Evolutionary conservation across 2,329 filamentous ascomycete species (phyloP).

Genomic region (Xylariaceae sp.): DNA sequence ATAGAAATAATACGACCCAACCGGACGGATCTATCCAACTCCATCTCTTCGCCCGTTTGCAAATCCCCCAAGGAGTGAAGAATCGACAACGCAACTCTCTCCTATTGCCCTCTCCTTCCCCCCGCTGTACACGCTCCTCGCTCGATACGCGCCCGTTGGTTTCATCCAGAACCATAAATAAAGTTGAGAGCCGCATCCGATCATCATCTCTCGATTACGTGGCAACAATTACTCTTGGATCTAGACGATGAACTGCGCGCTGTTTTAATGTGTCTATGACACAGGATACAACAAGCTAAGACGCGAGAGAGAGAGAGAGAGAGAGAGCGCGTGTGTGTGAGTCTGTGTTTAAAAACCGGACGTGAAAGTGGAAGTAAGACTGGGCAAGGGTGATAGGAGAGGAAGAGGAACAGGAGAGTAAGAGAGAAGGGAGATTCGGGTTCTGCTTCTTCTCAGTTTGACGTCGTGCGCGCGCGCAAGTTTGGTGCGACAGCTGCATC

Average conservation of each 20-base stretch:
- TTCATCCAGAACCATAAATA: not conserved
- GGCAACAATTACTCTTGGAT: not conserved
- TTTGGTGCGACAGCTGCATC: slow-evolving; percentile 3
- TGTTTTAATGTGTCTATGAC: slow-evolving; percentile 25
- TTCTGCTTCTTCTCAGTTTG: not conserved
- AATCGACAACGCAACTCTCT: not conserved
- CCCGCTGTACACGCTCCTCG: not conserved
- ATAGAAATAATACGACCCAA: slow-evolving; percentile 17
- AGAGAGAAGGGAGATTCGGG: not conserved
- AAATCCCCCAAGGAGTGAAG: not conserved
- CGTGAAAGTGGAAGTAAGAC: slow-evolving; percentile 1
- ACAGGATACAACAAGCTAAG: slow-evolving; percentile 10
- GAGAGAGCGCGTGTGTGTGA: too few relatives aligned
- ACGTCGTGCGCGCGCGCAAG: slow-evolving; percentile 16
- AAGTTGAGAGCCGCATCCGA: not conserved
- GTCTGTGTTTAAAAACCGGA: not conserved
- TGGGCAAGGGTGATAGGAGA: not conserved
- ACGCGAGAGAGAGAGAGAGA: slow-evolving; percentile 10
- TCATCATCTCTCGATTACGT: slow-evolving; percentile 6
- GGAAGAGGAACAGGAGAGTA: not conserved
- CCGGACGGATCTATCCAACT: slow-evolving; percentile 9
- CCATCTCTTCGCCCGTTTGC: slow-evolving; percentile 5
- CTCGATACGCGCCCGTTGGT: not conserved
- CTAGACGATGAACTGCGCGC: slow-evolving; percentile 22
- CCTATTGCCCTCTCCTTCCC: not conserved